Evolutionary conservation across 129 eudicot species (phyloP), one percentile per base, ranked within the genome.

Genomic region (Helichrysum umbraculigerum): DNA sequence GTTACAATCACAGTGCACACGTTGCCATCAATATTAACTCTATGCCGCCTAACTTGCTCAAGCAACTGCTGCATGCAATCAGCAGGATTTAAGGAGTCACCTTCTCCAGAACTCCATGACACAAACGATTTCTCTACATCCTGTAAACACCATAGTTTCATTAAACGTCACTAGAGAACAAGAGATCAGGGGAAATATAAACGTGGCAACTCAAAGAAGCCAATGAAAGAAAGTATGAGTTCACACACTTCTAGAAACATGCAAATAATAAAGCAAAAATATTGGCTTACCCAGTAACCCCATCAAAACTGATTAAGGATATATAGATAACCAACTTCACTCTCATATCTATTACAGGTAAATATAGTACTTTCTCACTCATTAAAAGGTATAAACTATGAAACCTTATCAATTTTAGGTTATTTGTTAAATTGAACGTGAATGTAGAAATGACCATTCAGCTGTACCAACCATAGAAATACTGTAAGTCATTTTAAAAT

Each of bases 1-100:
- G 98, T 94, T 47, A 91, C 98, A 57, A 94, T 94, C 74, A 94
- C 97, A 50, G 98, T 94, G 85, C 93, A 91, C 51, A 94, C 89
- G 80, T 91, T 90, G 74, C 98, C 98, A 76, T 91, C 97, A 44
- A 93, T 83, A 76, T 91, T 93, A 33, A 93, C 98, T 83, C 79
- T 87, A 76, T 91, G 97, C 44, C 84, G 89, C 78, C 98, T 84
- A 71, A 94, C 98, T 81, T 88, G 93, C 69, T 94, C 97, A 37
- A 94, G 96, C 88, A 94, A 65, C 76, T 91, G 90, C 34, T 91
- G 97, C 96, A 94, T 91, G 85, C 96, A 91, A 54, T 91, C 97
- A 29, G 96, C 93, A 69, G 96, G 86, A 71, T 83, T 90, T n/a
- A 90, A 41, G 9, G 70, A 33, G n/a, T 76, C 88, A 68, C 91